Percentiles rank a stretch among this genome's conserved stretches.
Conservation (phyloP, 768 basidiomycete species). For the Agaricus sinodeliciosus region DNA sequence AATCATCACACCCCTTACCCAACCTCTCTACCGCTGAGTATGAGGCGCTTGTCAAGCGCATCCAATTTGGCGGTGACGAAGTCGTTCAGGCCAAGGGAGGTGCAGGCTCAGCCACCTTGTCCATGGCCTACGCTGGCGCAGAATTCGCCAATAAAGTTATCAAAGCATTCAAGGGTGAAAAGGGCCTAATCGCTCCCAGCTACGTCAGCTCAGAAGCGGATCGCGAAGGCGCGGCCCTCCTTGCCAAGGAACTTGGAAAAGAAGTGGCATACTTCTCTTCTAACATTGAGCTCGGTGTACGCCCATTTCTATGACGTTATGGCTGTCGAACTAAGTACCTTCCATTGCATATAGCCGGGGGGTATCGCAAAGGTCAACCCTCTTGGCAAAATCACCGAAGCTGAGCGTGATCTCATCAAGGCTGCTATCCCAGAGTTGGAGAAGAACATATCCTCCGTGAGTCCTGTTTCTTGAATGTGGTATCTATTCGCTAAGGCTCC, state of each 20-base stretch:
- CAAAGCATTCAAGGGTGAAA: conserved; percentile 81
- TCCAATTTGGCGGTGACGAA: conserved; percentile 96
- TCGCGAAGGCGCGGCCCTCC: conserved; percentile 57
- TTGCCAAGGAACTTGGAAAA: conserved; percentile 71
- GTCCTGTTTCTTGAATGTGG: conserved; percentile 13
- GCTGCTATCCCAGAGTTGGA: conserved; percentile 77
- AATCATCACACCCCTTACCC: conserved; percentile 76
- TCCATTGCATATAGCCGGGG: conserved; percentile 40
- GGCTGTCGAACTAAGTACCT: conserved; percentile 5
- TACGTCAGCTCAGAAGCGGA: conserved; percentile 80
- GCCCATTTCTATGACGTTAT: conserved; percentile 18
- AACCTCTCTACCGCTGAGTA: conserved; percentile 37
- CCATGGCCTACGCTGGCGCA: conserved; percentile 93
- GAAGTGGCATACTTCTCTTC: conserved; percentile 86
- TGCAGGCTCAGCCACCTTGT: conserved; percentile 91
- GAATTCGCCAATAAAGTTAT: conserved; percentile 83
- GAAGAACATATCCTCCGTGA: conserved; percentile 65
- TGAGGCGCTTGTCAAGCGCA: conserved; percentile 69
- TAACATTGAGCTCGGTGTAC: conserved; percentile 82
- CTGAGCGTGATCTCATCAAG: conserved; percentile 70
- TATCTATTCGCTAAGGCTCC: background rate
- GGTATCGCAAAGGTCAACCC: conserved; percentile 80
- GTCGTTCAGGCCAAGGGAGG: conserved; percentile 98
- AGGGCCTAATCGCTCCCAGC: conserved; percentile 76
- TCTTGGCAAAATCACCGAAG: conserved; percentile 68